Conservation (phyloP, 495 filamentous ascomycete species). For the Diplogelasinospora grovesii region DNA sequence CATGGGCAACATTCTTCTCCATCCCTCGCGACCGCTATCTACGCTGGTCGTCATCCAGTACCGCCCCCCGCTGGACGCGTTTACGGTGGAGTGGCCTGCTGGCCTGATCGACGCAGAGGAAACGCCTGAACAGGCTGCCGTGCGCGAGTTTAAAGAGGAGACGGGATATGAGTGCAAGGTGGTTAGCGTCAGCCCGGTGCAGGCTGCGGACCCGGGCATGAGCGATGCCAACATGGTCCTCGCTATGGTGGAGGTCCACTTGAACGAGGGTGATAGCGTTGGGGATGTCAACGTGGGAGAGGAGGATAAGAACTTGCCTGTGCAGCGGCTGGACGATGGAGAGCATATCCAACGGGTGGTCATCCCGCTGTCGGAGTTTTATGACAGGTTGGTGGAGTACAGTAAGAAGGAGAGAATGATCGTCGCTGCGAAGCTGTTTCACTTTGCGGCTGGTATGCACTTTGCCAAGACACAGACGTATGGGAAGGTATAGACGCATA, state of each 20-base stretch:
- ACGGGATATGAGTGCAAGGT: slow-evolving; percentile 61
- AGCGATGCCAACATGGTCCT: slow-evolving; percentile 75
- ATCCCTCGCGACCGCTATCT: slow-evolving; percentile 39
- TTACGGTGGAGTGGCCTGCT: slow-evolving; percentile 77
- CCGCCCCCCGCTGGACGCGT: slow-evolving; percentile 69
- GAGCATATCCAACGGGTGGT: slow-evolving; percentile 80
- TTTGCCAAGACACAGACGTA: slow-evolving; percentile 35
- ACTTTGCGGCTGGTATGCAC: slow-evolving; percentile 38
- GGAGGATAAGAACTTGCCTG: slow-evolving; percentile 38
- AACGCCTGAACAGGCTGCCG: slow-evolving; percentile 68
- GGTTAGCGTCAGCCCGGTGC: slow-evolving; percentile 26
- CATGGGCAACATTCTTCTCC: slow-evolving; percentile 47
- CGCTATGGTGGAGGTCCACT: slow-evolving; percentile 70
- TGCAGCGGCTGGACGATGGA: slow-evolving; percentile 69
- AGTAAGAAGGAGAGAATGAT: slow-evolving; percentile 28
- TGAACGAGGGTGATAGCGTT: slow-evolving; percentile 53
- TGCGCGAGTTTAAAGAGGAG: slow-evolving; percentile 84
- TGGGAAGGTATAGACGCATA: slow-evolving; percentile 11
- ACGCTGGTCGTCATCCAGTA: slow-evolving; percentile 55
- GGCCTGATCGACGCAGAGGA: slow-evolving; percentile 76
- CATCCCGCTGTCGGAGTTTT: slow-evolving; percentile 55
- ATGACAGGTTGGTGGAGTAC: slow-evolving; percentile 41
- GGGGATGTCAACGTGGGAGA: too few relatives aligned
- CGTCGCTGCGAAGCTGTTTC: slow-evolving; percentile 38
- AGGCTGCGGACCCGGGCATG: slow-evolving; percentile 55